Conservation (phyloP, 371 early-diverging fungal genomes). For the Mortierella sp. region DNA sequence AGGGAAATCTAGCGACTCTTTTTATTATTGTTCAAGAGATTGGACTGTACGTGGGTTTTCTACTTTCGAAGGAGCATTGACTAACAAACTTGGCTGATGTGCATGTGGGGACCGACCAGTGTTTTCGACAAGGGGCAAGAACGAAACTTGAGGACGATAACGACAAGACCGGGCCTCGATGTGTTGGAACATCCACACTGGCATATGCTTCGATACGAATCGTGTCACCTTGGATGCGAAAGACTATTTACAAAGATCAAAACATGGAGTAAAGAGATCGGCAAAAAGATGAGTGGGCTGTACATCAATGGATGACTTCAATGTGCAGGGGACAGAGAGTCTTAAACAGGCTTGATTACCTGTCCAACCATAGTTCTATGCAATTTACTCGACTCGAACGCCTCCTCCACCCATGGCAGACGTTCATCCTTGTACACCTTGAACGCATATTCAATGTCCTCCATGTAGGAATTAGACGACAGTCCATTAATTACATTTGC, state of each 20-base stretch:
- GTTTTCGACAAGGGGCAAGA: not conserved
- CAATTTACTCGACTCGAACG: not conserved
- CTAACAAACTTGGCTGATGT: not conserved
- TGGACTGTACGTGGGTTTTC: too few species aligned
- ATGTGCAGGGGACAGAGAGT: too few species aligned
- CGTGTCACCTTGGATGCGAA: too few species aligned
- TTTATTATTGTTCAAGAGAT: too few species aligned
- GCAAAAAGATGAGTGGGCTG: too few species aligned
- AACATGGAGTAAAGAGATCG: too few species aligned
- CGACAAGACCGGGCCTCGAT: not conserved
- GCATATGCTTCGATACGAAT: not conserved
- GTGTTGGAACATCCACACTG: not conserved
- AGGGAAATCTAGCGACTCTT: too few species aligned
- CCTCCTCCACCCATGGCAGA: not conserved
- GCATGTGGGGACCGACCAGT: not conserved
- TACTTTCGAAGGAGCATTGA: not conserved
- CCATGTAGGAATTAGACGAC: not conserved
- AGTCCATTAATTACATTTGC: conserved; percentile 11
- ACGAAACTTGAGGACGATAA: not conserved
- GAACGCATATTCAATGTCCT: not conserved
- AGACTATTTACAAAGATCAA: too few species aligned
- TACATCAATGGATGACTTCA: too few species aligned
- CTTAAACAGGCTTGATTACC: not conserved
- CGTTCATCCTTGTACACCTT: conserved; percentile 9
- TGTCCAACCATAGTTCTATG: not conserved